A percentile compares a stretch with the other conserved stretches of the same genome.
Conservation (phyloP, 1,139 yeast genomes). For the Debaryomyces fabryi region DNA sequence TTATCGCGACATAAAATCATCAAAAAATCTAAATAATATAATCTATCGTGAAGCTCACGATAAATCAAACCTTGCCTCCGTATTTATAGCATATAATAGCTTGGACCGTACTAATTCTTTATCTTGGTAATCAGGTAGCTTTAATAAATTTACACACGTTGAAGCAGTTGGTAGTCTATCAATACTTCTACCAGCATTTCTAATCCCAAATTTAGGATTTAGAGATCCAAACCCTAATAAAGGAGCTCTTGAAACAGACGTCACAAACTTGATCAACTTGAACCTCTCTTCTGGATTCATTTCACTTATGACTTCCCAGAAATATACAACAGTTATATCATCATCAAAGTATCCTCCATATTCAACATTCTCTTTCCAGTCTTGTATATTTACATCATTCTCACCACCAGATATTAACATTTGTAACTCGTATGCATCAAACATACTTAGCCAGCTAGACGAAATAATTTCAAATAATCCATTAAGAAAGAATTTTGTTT, state of each 20-base stretch:
- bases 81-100: conserved; percentile 72
- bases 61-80: conserved; percentile 86
- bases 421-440: conserved; percentile 81
- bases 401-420: conserved; percentile 82
- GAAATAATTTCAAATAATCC: conserved; percentile 74
- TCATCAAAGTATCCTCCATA: conserved; percentile 67
- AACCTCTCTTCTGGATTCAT: conserved; percentile 62
- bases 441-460: conserved; percentile 79
- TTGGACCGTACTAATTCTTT: conserved; percentile 61
- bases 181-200: conserved; percentile 62
- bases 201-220: conserved; percentile 78
- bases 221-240: conserved; percentile 79
- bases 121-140: conserved; percentile 78
- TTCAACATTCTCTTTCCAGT: conserved; percentile 63
- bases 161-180: conserved; percentile 83
- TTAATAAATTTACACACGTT: conserved; percentile 87
- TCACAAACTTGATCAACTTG: conserved; percentile 78
- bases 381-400: conserved; percentile 68
- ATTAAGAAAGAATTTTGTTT: conserved; percentile 63
- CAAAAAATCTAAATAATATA: not conserved
- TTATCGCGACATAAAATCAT: not conserved
- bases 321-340: conserved; percentile 58
- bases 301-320: conserved; percentile 80
- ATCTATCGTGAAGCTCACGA: conserved; percentile 34
- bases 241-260: conserved; percentile 92